A percentile compares a stretch with the other conserved stretches of the same genome.
These are phyloP conservation scores for Stephanodiscus minutulus DNA, from an alignment of 108 stramenopile genomes.

Conservation along the genomic window DNA sequence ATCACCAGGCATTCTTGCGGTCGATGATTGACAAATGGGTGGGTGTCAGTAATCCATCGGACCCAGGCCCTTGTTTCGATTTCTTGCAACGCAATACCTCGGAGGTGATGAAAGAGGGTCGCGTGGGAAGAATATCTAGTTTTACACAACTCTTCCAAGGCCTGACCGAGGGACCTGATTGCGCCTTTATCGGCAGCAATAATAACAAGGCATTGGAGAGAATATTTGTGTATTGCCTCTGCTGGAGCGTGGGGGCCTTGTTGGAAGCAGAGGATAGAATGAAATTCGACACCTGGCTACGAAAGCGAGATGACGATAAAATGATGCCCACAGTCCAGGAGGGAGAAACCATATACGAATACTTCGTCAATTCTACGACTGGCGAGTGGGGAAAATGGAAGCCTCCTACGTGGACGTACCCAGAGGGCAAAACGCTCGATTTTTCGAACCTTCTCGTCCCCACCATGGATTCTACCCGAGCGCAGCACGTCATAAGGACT, in stretches of 20 bases:
- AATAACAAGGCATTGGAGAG: slow-evolving; percentile 56
- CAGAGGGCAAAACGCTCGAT: slow-evolving; percentile 76
- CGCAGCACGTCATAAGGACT: slow-evolving; percentile 65
- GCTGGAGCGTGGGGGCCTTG: slow-evolving; percentile 87
- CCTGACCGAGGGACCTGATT: slow-evolving; percentile 56
- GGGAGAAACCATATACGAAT: slow-evolving; percentile 82
- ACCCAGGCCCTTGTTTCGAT: slow-evolving; percentile 79
- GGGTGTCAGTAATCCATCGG: slow-evolving; percentile 63
- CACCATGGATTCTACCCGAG: slow-evolving; percentile 91
- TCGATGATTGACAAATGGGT: slow-evolving; percentile 76
- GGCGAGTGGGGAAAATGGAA: slow-evolving; percentile 71
- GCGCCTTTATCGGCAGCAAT: slow-evolving; percentile 32
- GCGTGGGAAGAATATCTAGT: slow-evolving; percentile 77
- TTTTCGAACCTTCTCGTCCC: slow-evolving; percentile 91
- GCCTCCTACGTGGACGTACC: slow-evolving; percentile 82
- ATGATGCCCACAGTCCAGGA: slow-evolving; percentile 75
- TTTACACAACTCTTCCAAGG: slow-evolving; percentile 80
- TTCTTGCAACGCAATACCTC: slow-evolving; percentile 69
- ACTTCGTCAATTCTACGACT: slow-evolving; percentile 66
- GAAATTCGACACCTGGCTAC: slow-evolving; percentile 79
- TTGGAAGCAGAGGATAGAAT: slow-evolving; percentile 88
- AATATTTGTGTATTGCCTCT: slow-evolving; percentile 83
- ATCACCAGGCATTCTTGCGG: slow-evolving; percentile 59
- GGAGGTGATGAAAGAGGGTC: slow-evolving; percentile 79
- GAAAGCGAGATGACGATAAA: slow-evolving; percentile 54